Evolutionary conservation across 2,329 filamentous ascomycete species (phyloP).

Genomic region (Alternaria gansuensis): DNA sequence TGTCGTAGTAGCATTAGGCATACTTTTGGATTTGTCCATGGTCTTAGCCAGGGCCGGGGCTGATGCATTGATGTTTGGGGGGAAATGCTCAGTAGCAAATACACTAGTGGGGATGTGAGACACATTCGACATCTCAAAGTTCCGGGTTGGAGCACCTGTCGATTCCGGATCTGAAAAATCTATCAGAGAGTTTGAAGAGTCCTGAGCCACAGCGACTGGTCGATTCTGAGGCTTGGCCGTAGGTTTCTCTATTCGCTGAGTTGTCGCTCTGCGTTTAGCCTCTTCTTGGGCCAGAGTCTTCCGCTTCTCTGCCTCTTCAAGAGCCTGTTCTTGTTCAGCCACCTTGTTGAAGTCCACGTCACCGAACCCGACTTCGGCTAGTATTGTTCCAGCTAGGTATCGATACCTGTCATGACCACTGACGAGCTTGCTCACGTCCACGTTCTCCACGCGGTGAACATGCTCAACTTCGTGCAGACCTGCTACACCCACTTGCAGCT

Average conservation of each 20-base stretch:
- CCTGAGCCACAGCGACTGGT: neutral
- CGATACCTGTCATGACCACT: slow-evolving; percentile 61
- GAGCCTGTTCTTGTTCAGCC: slow-evolving; percentile 53
- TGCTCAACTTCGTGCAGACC: slow-evolving; percentile 76
- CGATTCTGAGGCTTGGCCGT: slow-evolving; percentile 11
- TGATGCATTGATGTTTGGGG: neutral
- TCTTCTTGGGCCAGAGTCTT: slow-evolving; percentile 45
- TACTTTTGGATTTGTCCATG: neutral
- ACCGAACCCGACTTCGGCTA: slow-evolving; percentile 60
- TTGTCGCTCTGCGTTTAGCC: slow-evolving; percentile 29
- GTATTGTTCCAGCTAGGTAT: slow-evolving; percentile 58
- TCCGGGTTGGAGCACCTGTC: neutral
- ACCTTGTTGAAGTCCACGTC: slow-evolving; percentile 58
- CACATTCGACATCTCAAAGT: neutral
- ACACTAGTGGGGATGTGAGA: neutral
- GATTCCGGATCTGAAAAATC: neutral
- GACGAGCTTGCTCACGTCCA: slow-evolving; percentile 60
- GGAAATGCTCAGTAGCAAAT: neutral
- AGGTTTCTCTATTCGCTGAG: neutral
- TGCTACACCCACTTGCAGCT: slow-evolving; percentile 81
- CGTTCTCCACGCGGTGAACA: slow-evolving; percentile 69
- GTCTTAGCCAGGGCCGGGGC: neutral
- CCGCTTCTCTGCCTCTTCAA: slow-evolving; percentile 47
- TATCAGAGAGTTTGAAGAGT: slow-evolving; percentile 8
- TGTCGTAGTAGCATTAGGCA: neutral